Conservation (phyloP, 2,329 filamentous ascomycete species). For the Sporothrix inflata region DNA sequence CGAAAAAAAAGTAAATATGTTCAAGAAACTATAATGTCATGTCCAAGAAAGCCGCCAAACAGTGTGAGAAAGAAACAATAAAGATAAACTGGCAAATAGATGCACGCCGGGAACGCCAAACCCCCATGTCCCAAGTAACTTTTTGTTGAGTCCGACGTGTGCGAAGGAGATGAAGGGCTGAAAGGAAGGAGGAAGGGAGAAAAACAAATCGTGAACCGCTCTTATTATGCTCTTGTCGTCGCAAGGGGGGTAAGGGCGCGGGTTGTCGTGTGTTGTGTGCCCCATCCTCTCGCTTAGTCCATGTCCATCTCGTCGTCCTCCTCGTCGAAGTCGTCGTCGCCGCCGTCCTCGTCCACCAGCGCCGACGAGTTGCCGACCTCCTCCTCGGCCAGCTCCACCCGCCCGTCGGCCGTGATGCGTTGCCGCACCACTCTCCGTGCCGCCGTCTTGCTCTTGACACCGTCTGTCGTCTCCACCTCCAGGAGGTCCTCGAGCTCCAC, state of each 20-base stretch:
- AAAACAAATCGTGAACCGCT: slow-evolving; percentile 13
- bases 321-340: slow-evolving; percentile 34
- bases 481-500: slow-evolving; percentile 52
- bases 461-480: slow-evolving; percentile 41
- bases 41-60: slow-evolving; percentile 2
- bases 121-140: slow-evolving; percentile 16
- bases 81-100: slow-evolving; percentile 16
- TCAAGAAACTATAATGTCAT: background rate
- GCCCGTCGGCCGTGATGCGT: slow-evolving; percentile 44
- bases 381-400: slow-evolving; percentile 44
- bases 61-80: slow-evolving; percentile 1
- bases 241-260: background rate
- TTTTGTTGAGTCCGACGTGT: background rate
- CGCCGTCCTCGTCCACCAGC: slow-evolving; percentile 35
- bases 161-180: slow-evolving; percentile 13
- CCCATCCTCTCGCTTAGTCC: slow-evolving; percentile 20
- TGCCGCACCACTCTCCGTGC: slow-evolving; percentile 45
- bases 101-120: slow-evolving; percentile 29
- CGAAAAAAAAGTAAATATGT: background rate
- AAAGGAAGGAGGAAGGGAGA: background rate
- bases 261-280: background rate
- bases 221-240: background rate
- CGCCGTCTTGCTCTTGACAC: slow-evolving; percentile 36
- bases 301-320: slow-evolving; percentile 32
- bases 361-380: slow-evolving; percentile 25